Conservation (phyloP, 495 filamentous ascomycete genomes). For the Neurospora sp. region DNA sequence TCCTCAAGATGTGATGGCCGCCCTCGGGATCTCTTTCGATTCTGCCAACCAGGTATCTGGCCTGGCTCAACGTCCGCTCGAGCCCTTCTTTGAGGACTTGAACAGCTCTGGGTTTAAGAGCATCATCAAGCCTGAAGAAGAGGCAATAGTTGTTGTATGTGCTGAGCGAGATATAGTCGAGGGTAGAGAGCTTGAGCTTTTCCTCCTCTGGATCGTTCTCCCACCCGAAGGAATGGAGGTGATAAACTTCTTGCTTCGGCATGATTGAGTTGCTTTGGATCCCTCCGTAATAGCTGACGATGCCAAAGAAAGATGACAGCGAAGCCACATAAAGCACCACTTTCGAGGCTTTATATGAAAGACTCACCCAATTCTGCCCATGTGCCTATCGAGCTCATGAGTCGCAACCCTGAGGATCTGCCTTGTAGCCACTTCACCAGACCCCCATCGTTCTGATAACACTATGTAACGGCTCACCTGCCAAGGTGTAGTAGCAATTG, state of each 20-base stretch:
- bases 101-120: constrained; percentile 13
- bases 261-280: background rate
- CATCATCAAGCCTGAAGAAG: constrained; percentile 30
- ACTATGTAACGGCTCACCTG: too few species aligned
- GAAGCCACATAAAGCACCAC: background rate
- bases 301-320: background rate
- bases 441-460: background rate
- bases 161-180: constrained; percentile 23
- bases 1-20: constrained; percentile 33
- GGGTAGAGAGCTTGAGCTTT: constrained; percentile 16
- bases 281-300: background rate
- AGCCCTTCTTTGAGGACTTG: constrained; percentile 26
- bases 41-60: constrained; percentile 31
- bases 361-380: background rate
- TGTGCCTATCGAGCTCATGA: background rate
- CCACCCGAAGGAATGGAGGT: constrained; percentile 19
- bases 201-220: constrained; percentile 19
- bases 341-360: background rate
- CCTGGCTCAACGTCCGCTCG: constrained; percentile 31
- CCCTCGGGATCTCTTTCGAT: constrained; percentile 27
- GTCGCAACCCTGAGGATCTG: background rate
- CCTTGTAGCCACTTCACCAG: background rate
- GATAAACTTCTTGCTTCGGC: constrained; percentile 10
- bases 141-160: constrained; percentile 28
- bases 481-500: too few species aligned